Base-by-base conservation (phyloP, 2,329 filamentous ascomycete species). In the Coleophoma cylindrospora region DNA sequence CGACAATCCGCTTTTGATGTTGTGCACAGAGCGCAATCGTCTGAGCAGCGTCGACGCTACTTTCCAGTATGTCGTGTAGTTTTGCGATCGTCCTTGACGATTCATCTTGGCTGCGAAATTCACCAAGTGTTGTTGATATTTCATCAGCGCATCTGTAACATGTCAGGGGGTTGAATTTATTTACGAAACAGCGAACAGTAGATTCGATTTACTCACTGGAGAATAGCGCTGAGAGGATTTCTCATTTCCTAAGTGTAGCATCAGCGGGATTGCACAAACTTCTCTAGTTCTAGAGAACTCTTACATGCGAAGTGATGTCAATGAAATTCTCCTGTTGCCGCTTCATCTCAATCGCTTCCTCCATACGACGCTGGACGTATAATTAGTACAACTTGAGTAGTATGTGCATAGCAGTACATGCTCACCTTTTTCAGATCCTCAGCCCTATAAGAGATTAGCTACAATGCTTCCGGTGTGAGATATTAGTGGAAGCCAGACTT, bases 271-370 rank as follows among this genome's bases (percentile, higher is more conserved):
- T 27, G 27, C 9, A 27, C 27, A 10, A 6, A 27, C 7, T 10
- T 27, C 27, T 10, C 7, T 27, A 5, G 9, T 8, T 10, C 27
- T 10, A 27, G 27, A 27, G 27, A 27, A 27, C 6, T 10, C 27
- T 27, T 27, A 27, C 86, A 65, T 89, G 86, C 54, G 60, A 84
- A 3, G 84, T 87, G 49, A 87, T 87, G 60, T 88, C 84, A 56
- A 88, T 87, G 60, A 87, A 87, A 56, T 87, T 87, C 58, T 83
- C 80, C 57, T 83, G 79, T 54, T 87, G 83, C 21, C 81, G 75
- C 66, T 94, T 94, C 53, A 91, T 75, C 64, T 92, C 86, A 2
- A 91, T 81, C 0, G 89, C 90, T 64, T 94, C 89, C 61, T 91
- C 81, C 61, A 88, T 86, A 51, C 88, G 83, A 41, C 84, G 78